These are phyloP conservation scores for Nemania diffusa DNA, from an alignment of 2,329 filamentous ascomycete species.

Conservation along the genomic window DNA sequence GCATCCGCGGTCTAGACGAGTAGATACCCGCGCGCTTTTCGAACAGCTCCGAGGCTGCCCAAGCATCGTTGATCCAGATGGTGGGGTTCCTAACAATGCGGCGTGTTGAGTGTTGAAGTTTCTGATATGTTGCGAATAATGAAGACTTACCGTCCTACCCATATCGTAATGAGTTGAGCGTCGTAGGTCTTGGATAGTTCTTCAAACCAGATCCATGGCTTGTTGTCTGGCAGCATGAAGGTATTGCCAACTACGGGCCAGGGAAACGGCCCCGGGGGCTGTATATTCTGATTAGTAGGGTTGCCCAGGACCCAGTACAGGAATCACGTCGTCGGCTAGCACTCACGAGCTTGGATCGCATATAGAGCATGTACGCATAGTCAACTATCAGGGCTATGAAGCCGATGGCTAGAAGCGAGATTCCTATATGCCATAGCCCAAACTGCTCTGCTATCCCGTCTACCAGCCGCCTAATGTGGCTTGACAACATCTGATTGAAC, in stretches of 20 bases:
- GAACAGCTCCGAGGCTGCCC: conserved; percentile 64
- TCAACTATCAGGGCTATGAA: conserved; percentile 51
- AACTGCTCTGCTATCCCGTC: conserved; percentile 20
- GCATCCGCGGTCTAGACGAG: conserved; percentile 61
- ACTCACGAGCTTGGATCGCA: conserved; percentile 59
- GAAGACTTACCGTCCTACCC: conserved; percentile 59
- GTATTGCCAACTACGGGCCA: conserved; percentile 66
- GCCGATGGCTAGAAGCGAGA: conserved; percentile 40
- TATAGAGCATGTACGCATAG: conserved; percentile 61
- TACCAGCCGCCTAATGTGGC: conserved; percentile 16
- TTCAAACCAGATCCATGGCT: conserved; percentile 69
- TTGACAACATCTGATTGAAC: conserved; percentile 39
- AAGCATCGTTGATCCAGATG: conserved; percentile 61
- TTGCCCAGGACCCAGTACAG: background rate
- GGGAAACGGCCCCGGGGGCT: conserved; percentile 66
- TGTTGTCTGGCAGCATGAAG: conserved; percentile 62
- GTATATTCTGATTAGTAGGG: conserved; percentile 22
- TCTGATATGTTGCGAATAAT: background rate
- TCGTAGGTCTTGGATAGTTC: conserved; percentile 61
- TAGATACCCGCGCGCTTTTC: conserved; percentile 64
- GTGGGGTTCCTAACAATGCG: conserved; percentile 52
- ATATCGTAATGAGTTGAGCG: conserved; percentile 64
- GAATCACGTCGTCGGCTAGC: background rate
- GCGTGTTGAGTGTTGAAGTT: conserved; percentile 28
- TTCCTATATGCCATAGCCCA: conserved; percentile 37